Percentiles rank a stretch among this genome's conserved stretches.
These are phyloP conservation scores for Leishmania major DNA, from an alignment of 208 protist species.

Conservation along the genomic window DNA sequence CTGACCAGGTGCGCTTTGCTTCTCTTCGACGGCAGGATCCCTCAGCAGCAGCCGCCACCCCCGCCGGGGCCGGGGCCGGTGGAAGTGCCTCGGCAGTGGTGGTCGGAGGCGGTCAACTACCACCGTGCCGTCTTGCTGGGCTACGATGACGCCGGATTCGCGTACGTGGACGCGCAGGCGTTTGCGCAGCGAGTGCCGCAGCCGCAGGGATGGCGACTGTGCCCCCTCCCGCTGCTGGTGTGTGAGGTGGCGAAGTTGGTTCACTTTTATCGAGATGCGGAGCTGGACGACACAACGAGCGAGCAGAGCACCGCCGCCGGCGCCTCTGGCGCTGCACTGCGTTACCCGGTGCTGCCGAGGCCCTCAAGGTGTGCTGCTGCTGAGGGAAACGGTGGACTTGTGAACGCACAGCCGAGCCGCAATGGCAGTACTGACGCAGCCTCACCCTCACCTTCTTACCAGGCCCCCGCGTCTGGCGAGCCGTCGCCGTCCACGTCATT, in stretches of 20 bases:
- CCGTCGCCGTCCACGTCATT: background rate
- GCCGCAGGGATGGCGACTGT: constrained; percentile 23
- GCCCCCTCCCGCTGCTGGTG: constrained; percentile 24
- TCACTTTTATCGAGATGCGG: background rate
- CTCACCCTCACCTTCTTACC: background rate
- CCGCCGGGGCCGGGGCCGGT: background rate
- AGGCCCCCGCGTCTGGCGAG: background rate
- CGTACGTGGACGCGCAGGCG: constrained; percentile 32
- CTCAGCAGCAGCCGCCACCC: background rate
- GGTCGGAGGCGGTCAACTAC: constrained; percentile 25
- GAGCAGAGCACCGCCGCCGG: background rate
- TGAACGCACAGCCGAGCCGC: background rate
- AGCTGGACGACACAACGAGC: background rate
- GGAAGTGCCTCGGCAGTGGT: constrained; percentile 2
- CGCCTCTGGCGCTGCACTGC: background rate
- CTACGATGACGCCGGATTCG: constrained; percentile 35
- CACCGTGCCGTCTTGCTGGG: constrained; percentile 44
- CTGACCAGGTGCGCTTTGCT: constrained; percentile 17
- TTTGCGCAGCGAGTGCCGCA: constrained; percentile 19
- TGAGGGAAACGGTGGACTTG: background rate
- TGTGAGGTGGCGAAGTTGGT: constrained; percentile 4
- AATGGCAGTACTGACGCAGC: background rate
- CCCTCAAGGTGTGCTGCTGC: background rate
- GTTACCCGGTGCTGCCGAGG: constrained; percentile 6
- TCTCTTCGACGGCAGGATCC: constrained; percentile 18